Evolutionary conservation across 306 rosid genomes (phyloP), one percentile per base, ranked within the genome.

Genomic region (Quercus ilex): DNA sequence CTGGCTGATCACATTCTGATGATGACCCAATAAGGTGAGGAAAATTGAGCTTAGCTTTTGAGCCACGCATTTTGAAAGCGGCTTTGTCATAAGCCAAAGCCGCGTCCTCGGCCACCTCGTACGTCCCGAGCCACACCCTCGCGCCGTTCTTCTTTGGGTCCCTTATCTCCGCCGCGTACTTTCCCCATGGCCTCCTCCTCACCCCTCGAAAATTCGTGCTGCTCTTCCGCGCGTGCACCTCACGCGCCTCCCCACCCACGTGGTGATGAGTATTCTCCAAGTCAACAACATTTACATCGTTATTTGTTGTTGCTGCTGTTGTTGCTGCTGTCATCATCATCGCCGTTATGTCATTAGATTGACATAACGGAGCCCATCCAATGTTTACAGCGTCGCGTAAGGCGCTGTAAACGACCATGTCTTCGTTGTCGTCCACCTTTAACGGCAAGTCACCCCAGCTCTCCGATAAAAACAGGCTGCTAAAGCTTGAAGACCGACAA

Each of bases 121-220:
- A 90, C 6, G 93, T 90, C 51, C 93, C 93, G 1, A 90, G 91
- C 91, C 91, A 90, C 23, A 86, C 79, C 67, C 93, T 86, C 1
- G 62, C 19, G 3, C 93, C 91, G 9, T 84, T 85, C 46, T 62
- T 84, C 72, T 79, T 82, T 0, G 85, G 72, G 14, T 88, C 91
- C 5, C 93, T 90, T 55, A 90, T 90, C 85, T 90, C 90, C 0
- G 91, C 93, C 2, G 87, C 93, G 23, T 82, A 90, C 28, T 82
- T 88, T 0, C 91, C 93, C 90, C 93, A 88, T 0, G 90, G 93
- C 75, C 93, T 82, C 76, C 86, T 59, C 71, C 90, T 73, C 20
- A 90, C 93, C 3, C 93, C 93, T 6, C 86, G 79, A 49, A 69
- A 90, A 0, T 71, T 74, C 51, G 57, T 26, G 67, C 73, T 73